Percentiles rank a stretch among this genome's conserved stretches.
Conservation (phyloP, 352 stramenopile genomes). For the Globisporangium spinosum region DNA sequence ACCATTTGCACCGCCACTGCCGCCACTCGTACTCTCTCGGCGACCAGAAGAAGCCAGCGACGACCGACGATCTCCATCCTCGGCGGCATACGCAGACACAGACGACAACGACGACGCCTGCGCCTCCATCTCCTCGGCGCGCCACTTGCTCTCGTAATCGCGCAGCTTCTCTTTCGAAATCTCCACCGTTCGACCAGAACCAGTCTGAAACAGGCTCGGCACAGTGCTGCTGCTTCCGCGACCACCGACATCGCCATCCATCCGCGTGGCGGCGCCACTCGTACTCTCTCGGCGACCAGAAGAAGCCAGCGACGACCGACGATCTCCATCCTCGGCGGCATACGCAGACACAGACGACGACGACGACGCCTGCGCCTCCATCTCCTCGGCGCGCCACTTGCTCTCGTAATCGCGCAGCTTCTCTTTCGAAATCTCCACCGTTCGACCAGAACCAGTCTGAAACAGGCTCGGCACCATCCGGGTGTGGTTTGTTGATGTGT, state of each 20-base stretch:
- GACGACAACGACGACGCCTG: background rate
- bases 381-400: constrained; percentile 18
- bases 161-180: constrained; percentile 27
- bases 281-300: background rate
- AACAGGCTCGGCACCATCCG: constrained; percentile 18
- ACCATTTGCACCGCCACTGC: background rate
- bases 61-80: constrained; percentile 12
- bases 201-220: constrained; percentile 29
- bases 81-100: background rate
- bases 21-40: background rate
- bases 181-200: constrained; percentile 26
- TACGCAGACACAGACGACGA: background rate
- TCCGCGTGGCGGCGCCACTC: background rate
- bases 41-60: constrained; percentile 9
- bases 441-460: constrained; percentile 30
- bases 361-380: constrained; percentile 4
- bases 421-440: constrained; percentile 26
- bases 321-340: constrained; percentile 8
- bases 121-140: constrained; percentile 13
- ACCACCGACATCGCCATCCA: too few relatives aligned
- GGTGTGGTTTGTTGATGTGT: background rate
- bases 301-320: constrained; percentile 10
- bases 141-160: constrained; percentile 25
- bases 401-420: constrained; percentile 26
- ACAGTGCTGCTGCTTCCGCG: too few relatives aligned